Evolutionary conservation across 371 early-diverging fungal species (phyloP), one percentile per base, ranked within the genome.

Genomic region (Apophysomyces variabilis): DNA sequence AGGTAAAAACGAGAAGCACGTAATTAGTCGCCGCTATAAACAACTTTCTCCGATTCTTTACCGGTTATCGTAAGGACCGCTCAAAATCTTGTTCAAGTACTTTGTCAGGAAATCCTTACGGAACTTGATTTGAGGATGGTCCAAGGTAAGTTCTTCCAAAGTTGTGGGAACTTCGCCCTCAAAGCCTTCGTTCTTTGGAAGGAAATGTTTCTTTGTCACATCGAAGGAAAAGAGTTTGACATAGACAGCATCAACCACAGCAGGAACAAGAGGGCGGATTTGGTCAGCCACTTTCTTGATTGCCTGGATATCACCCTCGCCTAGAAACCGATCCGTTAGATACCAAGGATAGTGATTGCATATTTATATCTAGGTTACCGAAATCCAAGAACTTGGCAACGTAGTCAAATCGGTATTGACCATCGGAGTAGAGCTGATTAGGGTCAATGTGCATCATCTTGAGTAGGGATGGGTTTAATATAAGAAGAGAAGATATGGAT

Each of bases 181-280:
- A 56, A 89, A 88, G 1, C 92, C 92, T 61, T 91, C 90, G 41
- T 88, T 87, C 70, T 87, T 86, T 61, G 86, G 84, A 61, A 92
- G 77, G 68, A 87, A 84, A 66, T 75, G 70, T 78, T 83, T 87
- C 68, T 80, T 80, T 64, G 91, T 90, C 39, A 88, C 77, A 66
- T 90, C 90, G 60, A 79, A 91, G 14, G 71, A 61, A 68, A 82
- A 84, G 18, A 93, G 78, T 65, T 88, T 87, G 56, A 50, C 58
- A 70, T 90, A 91, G 66, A 90, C 91, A 16, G 90, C 89, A 60
- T 92, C 91, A 46, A 93, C 95, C 9, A 94, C 88, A 12, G 80
- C 85, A 5, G 93, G 94, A 7, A 92, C 90, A 13, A 93, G 77
- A 11, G 91, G 93, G 7, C 77, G 82, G 38, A 94, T 72, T 5